phyloP scores from a whole-genome alignment of 345 rosid genomes.

The Barbarea vulgaris region DNA sequence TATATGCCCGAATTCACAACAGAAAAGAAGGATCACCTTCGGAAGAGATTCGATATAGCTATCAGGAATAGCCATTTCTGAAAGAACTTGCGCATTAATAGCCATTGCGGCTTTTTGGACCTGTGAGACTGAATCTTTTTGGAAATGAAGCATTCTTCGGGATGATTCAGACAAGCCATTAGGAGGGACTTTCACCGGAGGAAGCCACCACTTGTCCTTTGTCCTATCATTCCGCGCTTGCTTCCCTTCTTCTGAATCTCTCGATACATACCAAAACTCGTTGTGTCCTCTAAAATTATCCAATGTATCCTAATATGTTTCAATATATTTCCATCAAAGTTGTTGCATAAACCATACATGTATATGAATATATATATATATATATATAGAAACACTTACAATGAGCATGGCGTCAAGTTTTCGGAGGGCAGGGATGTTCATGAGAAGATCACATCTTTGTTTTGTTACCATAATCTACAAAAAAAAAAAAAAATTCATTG shows the following conservation, averaged over 20 bases:
- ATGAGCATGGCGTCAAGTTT: conserved; percentile 60
- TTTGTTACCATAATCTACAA: conserved; percentile 72
- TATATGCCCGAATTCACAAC: neutral
- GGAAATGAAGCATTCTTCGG: conserved; percentile 59
- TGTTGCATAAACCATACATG: conserved; percentile 5
- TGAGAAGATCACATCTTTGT: conserved; percentile 54
- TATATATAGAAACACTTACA: conserved; percentile 40
- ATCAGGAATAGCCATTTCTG: conserved; percentile 85
- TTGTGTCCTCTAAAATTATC: conserved; percentile 63
- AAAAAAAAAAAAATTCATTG: neutral
- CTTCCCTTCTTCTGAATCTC: conserved; percentile 53
- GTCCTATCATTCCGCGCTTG: conserved; percentile 40
- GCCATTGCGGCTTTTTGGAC: conserved; percentile 93
- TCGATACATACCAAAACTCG: conserved; percentile 58
- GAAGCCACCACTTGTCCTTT: conserved; percentile 81
- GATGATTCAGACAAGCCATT: conserved; percentile 63
- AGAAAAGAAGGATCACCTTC: conserved; percentile 46
- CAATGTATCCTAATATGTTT: conserved; percentile 52
- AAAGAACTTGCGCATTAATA: conserved; percentile 78
- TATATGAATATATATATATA: neutral
- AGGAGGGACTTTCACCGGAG: conserved; percentile 67
- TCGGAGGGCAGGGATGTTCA: conserved; percentile 67
- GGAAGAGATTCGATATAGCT: conserved; percentile 88
- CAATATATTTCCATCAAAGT: conserved; percentile 31
- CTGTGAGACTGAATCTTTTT: conserved; percentile 81